Evolutionary conservation across 176 grass and related monocot species (phyloP).

Genomic region (Triticum timopheevii): DNA sequence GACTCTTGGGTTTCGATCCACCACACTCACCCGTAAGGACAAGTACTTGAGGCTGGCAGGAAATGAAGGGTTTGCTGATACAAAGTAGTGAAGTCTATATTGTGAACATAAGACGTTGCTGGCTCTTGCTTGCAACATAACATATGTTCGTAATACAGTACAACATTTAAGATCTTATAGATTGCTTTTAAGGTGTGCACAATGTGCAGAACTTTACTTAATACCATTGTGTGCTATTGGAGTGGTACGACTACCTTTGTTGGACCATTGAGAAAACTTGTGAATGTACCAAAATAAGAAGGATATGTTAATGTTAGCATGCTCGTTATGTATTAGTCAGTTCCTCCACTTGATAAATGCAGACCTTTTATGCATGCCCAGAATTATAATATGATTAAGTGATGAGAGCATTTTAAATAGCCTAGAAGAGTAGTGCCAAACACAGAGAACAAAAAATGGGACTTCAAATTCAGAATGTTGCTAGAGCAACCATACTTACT

Average conservation of each 20-base stretch:
- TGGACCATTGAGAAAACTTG: background rate
- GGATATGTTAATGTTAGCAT: background rate
- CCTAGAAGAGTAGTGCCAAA: background rate
- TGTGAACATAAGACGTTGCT: background rate
- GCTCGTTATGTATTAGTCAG: background rate
- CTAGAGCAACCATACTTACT: background rate
- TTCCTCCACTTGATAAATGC: background rate
- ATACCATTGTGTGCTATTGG: background rate
- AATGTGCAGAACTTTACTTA: background rate
- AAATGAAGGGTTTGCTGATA: constrained; percentile 48
- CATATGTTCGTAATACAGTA: constrained; percentile 3
- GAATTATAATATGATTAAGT: background rate
- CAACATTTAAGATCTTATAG: background rate
- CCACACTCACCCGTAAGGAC: constrained; percentile 65
- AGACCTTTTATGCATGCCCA: background rate
- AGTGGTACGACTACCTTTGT: background rate
- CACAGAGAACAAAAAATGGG: constrained; percentile 11
- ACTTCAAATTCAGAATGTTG: background rate
- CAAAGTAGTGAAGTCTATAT: constrained; percentile 25
- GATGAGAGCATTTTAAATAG: background rate
- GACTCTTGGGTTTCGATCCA: constrained; percentile 55
- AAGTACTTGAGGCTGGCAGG: constrained; percentile 76
- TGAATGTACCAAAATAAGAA: constrained; percentile 13
- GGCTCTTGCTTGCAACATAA: background rate
- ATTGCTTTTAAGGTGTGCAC: background rate